These are phyloP conservation scores for Collariella sp. DNA, from an alignment of 495 filamentous ascomycete genomes.

Conservation along the genomic window DNA sequence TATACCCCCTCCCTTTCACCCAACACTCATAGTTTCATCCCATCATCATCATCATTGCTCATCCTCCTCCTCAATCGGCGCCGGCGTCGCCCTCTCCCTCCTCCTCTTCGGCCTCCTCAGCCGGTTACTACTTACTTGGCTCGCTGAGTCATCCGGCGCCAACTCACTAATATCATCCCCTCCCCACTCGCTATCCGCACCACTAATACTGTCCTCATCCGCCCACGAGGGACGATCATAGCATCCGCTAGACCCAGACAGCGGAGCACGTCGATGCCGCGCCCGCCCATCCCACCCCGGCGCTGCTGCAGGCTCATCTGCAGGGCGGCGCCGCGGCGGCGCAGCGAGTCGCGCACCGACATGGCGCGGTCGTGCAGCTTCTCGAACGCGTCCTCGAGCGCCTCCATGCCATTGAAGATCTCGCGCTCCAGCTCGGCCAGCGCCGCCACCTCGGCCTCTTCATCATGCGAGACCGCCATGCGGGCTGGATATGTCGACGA, in stretches of 20 bases:
- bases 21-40: neutral
- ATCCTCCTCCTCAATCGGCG: slow-evolving; percentile 72
- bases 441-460: slow-evolving; percentile 85
- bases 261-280: slow-evolving; percentile 35
- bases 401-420: slow-evolving; percentile 89
- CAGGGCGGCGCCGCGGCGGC: slow-evolving; percentile 70
- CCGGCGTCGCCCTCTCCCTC: slow-evolving; percentile 70
- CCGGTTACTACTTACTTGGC: slow-evolving; percentile 74
- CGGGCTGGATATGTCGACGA: slow-evolving; percentile 30
- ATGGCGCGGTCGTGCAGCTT: slow-evolving; percentile 81
- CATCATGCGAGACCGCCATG: slow-evolving; percentile 68
- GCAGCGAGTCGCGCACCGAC: slow-evolving; percentile 64
- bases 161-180: slow-evolving; percentile 65
- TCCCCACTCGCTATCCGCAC: slow-evolving; percentile 55
- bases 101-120: slow-evolving; percentile 61
- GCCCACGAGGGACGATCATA: slow-evolving; percentile 40
- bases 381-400: slow-evolving; percentile 91
- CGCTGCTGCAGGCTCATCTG: slow-evolving; percentile 68
- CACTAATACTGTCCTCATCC: slow-evolving; percentile 37
- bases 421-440: slow-evolving; percentile 88
- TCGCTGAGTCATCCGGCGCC: slow-evolving; percentile 68
- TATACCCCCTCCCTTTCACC: neutral
- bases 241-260: slow-evolving; percentile 28
- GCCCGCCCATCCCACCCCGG: slow-evolving; percentile 31
- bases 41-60: slow-evolving; percentile 12